Evolutionary conservation across 2,329 filamentous ascomycete species (phyloP), one percentile per base, ranked within the genome.

Genomic region (Fonsecaea erecta): DNA sequence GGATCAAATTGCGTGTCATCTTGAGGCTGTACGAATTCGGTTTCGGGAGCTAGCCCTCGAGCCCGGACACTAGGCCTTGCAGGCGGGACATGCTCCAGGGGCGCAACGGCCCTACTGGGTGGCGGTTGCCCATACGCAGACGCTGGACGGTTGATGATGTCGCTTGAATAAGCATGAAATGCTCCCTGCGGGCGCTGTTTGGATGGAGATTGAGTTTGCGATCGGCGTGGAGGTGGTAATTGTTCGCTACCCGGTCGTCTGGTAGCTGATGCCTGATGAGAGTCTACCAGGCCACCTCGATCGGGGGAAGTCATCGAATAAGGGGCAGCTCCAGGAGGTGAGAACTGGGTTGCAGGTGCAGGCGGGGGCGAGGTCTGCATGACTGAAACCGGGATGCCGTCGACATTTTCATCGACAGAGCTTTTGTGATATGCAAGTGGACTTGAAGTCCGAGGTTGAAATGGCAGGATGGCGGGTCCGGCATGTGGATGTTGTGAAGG

Each of bases 1-100:
- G 89, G 87, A 78, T 99, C 95, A 18, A 87, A 79, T 72, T 82
- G 80, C 40, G 81, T 81, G 53, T 85, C 85, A 69, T 83, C 86
- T 54, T 78, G 79, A 3, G 86, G 87, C 4, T 79, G 71, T 58
- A 88, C 83, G 66, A 85, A 88, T 21, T 83, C 80, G 16, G 86
- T 76, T 26, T 84, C 80, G 28, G 81, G 77, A 14, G 82, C 83
- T 48, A 81, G 77, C 52, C 81, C 78, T 40, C 77, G 76, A 32
- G 75, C 75, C 43, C 78, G 77, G 12, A 74, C 71, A 30, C 75
- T 68, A 6, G 70, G 34, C 11, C 66, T 68, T 37, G 77, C 73
- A 7, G 74, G 65, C 18, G 76, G 59, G 37, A 64, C 43, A 52
- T 68, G 71, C n/a, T 75, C 74, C 16, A 62, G n/a, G 18, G 60